Conservation (phyloP, 2,329 filamentous ascomycete genomes). For the Fusarium ambrosium region DNA sequence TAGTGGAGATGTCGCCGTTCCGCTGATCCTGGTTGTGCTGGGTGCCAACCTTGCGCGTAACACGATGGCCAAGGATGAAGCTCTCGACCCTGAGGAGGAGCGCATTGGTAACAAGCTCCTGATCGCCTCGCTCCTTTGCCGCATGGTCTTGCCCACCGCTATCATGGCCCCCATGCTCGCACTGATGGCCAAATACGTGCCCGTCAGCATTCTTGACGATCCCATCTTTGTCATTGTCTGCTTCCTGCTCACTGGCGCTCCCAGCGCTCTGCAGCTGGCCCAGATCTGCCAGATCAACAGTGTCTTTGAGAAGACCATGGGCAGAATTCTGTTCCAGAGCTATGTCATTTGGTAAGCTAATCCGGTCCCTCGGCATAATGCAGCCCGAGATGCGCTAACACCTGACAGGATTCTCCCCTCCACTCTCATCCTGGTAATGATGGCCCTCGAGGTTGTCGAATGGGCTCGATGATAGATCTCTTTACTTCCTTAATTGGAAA, state of each 20-base stretch:
- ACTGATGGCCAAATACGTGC: conserved; percentile 88
- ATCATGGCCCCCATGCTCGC: conserved; percentile 94
- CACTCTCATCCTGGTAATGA: conserved; percentile 90
- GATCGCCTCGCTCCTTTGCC: conserved; percentile 85
- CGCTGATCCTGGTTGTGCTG: conserved; percentile 93
- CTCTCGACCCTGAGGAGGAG: conserved; percentile 78
- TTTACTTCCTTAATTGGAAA: not conserved
- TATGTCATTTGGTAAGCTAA: conserved; percentile 82
- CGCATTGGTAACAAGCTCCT: conserved; percentile 80
- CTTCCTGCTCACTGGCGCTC: conserved; percentile 94
- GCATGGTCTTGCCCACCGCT: conserved; percentile 92
- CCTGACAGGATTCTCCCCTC: conserved; percentile 85
- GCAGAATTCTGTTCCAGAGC: conserved; percentile 92
- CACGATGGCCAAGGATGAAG: conserved; percentile 78
- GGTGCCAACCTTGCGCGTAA: conserved; percentile 95
- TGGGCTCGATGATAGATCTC: conserved; percentile 71
- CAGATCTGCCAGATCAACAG: conserved; percentile 99
- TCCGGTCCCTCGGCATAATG: conserved; percentile 26
- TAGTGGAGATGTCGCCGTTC: conserved; percentile 91
- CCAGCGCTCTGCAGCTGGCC: conserved; percentile 91
- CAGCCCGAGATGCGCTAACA: conserved; percentile 46
- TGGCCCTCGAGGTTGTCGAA: conserved; percentile 91
- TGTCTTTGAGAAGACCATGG: conserved; percentile 96
- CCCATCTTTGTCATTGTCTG: conserved; percentile 99
- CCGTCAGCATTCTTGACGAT: conserved; percentile 94